phyloP scores from a whole-genome alignment of 768 basidiomycete species.

The Lactarius hengduanensis region DNA sequence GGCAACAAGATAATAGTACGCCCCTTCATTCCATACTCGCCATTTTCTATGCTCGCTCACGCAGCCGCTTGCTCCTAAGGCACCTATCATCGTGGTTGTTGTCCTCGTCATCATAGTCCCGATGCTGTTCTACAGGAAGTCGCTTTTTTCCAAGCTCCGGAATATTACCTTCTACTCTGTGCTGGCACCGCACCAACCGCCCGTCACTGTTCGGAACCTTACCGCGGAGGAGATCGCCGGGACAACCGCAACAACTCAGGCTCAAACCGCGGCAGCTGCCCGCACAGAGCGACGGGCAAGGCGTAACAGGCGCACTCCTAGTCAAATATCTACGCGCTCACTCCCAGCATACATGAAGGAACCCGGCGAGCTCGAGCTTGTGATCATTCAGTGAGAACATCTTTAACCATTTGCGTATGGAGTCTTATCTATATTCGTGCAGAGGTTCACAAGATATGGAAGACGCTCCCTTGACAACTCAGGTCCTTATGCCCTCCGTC shows the following conservation, averaged over 20 bases:
- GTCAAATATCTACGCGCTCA: constrained; percentile 76
- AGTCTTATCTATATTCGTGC: constrained; percentile 13
- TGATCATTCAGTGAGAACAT: constrained; percentile 52
- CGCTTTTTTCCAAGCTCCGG: constrained; percentile 2
- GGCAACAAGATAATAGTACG: constrained; percentile 15
- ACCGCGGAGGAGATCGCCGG: constrained; percentile 28
- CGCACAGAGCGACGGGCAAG: constrained; percentile 35
- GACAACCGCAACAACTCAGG: constrained; percentile 9
- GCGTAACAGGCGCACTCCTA: constrained; percentile 61
- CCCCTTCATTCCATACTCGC: neutral
- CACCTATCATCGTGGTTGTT: constrained; percentile 19
- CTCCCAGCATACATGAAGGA: constrained; percentile 82
- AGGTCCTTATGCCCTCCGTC: constrained; percentile 36
- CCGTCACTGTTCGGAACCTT: constrained; percentile 21
- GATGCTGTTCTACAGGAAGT: constrained; percentile 9
- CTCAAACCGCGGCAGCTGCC: constrained; percentile 7
- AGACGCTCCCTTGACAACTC: constrained; percentile 47
- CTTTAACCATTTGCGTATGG: neutral
- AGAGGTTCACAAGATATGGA: constrained; percentile 57
- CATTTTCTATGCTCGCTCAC: neutral
- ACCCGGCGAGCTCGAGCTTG: constrained; percentile 78
- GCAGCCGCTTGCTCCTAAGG: constrained; percentile 11
- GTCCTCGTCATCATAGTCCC: constrained; percentile 13
- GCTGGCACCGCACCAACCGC: neutral
- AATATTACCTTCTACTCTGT: neutral